Evolutionary conservation across 2,329 filamentous ascomycete species (phyloP), one percentile per base, ranked within the genome.

Genomic region (Diplodia corticola): DNA sequence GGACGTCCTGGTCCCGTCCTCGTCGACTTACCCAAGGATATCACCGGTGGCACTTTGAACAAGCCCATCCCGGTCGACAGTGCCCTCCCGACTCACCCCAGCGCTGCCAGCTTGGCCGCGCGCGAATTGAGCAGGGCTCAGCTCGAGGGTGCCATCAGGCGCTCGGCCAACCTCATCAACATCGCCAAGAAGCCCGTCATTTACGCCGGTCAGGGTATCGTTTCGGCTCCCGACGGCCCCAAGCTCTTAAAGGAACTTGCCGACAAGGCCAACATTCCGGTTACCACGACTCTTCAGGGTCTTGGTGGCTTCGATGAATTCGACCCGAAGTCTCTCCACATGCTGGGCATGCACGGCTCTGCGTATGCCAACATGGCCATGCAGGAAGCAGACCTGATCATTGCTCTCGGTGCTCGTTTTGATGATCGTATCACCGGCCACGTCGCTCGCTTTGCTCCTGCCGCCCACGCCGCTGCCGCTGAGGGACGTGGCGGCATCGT

Each of bases 351-450:
- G 95, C 94, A 98, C 83, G 95, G 95, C 68, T 91, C 93, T 9
- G 93, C 93, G 7, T 99, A 96, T 75, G 95, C 95, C 77, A 99
- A 99, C 83, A 92, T 97, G 90, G 88, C 95, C 17, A 97, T 99
- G 83, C 94, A 99, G 80, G 91, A 97, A 78, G 91, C 95, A 15
- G 95, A 99, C 80, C 84, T 99, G 69, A 95, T 99, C 78, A 92
- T 99, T 73, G 94, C 94, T 63, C 87, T 99, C 22, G 95, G 95
- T 73, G 92, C 89, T 57, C 91, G 94, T 67, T 98, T 99, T 76
- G 95, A 99, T 75, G 95, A 99, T 79, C 94, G 95, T 80, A 95
- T 98, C 65, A 97, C 93, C 13, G 82, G 86, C 30, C 91, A 85
- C 76, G 84, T 97, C 63, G 79, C 87, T 73, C 96, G 94, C 77